Base-by-base conservation (phyloP, 495 filamentous ascomycete genomes). In the Aspergillus leporis region DNA sequence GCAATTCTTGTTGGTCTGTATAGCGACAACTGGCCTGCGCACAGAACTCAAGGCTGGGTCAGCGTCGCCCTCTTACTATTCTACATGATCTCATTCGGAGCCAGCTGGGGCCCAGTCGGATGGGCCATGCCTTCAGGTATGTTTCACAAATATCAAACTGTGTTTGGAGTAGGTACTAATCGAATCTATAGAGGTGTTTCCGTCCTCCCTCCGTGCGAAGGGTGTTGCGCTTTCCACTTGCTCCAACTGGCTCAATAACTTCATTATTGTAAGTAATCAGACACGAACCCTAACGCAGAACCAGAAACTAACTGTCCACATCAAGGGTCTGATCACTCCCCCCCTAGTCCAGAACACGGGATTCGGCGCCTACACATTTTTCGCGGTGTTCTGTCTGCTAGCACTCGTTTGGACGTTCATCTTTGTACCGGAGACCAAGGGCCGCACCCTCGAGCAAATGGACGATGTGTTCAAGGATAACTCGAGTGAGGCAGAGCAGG, bases 361-460 rank as follows among this genome's bases (percentile, higher is more conserved):
- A 3, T 85, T 78, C 66, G 83, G 83, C 4, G 74, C 81, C 2
- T 84, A 83, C 54, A 65, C 77, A 6, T 85, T 85, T 66, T 85
- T 85, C 62, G 82, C 80, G 8, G 73, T 80, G 16, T 85, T 85
- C 70, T 85, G 84, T 67, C 48, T 83, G 13, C 70, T 85, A 4
- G 72, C 80, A 4, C 70, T 78, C 16, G 55, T 82, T 9, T 85
- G 81, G 79, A 78, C 79, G 0, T 82, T 61, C 53, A 78, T 78
- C 60, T 81, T 83, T 55, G 77, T 85, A 0, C 82, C 82, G 1
- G 83, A 86, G 60, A 84, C 85, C 0, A 83, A 79, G 56, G 85
- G 83, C 0, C 74, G 81, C 23, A 84, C 80, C 0, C 72, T 87
- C 28, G 81, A 83, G 62, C 81, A 86, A 56, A 81, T 86, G 68